Percentiles rank a stretch among this genome's conserved stretches.
phyloP scores from a whole-genome alignment of 306 rosid species.

The Quercus glauca region DNA sequence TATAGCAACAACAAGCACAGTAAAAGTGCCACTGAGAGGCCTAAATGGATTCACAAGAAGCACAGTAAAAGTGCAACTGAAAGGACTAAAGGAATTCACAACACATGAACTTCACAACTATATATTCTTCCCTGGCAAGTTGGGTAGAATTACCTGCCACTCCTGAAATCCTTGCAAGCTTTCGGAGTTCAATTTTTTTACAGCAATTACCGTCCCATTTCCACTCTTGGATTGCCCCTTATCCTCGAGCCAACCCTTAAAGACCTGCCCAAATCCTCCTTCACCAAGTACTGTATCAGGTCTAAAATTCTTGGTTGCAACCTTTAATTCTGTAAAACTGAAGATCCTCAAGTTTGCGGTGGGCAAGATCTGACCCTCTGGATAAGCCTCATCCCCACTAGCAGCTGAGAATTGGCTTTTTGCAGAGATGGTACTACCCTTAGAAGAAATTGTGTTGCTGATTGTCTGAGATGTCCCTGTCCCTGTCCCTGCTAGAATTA shows the following conservation, averaged over 20 bases:
- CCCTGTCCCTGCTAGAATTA: constrained; percentile 39
- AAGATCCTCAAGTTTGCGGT: constrained; percentile 64
- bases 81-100: not conserved
- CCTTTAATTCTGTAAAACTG: constrained; percentile 64
- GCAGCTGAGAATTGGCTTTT: constrained; percentile 62
- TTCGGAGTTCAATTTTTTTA: constrained; percentile 83
- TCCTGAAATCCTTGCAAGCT: constrained; percentile 88
- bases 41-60: not conserved
- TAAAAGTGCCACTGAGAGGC: not conserved
- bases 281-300: constrained; percentile 80
- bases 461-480: constrained; percentile 49
- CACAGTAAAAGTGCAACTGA: not conserved
- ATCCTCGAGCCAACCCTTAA: constrained; percentile 90
- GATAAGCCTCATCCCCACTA: constrained; percentile 43
- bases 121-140: not conserved
- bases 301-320: constrained; percentile 80
- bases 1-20: not conserved
- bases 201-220: constrained; percentile 65
- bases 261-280: constrained; percentile 95
- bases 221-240: constrained; percentile 48
- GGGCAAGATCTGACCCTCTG: constrained; percentile 71
- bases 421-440: constrained; percentile 42
- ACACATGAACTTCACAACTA: not conserved
- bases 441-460: constrained; percentile 50
- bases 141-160: constrained; percentile 69